Base-by-base conservation (phyloP, 257 asterid species). In the Fraxinus pennsylvanica region DNA sequence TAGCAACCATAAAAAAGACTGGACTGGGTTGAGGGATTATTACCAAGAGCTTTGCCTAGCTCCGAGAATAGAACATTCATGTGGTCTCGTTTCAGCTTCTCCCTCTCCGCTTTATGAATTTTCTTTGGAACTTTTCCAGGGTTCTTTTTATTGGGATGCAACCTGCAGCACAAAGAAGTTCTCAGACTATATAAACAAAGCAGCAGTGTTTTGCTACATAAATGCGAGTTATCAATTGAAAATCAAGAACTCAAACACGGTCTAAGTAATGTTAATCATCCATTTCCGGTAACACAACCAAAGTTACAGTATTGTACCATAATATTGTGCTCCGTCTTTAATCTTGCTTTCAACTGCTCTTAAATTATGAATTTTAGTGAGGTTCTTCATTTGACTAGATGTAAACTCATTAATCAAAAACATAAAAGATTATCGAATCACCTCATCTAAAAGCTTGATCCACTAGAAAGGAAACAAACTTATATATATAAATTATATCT, bases 41-140 rank as follows among this genome's bases (percentile, higher is more conserved):
- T 85, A 89, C 96, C 90, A n/a, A 88, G 82, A 63, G 84, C 84
- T 69, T 75, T 84, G 50, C 83, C 82, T 9, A 91, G 90, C 76
- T 91, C 87, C 74, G 76, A n/a, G 79, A 89, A 91, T 45, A 89
- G 79, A 0, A 85, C 90, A 54, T 91, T 91, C 86, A 91, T 83
- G 52, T 79, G 87, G 74, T 88, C 94, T 1, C 94, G 90, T 68
- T 91, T 91, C 83, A 80, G 82, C 87, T 89, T 91, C 88, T 91
- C 96, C 88, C 96, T 86, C 68, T 83, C 90, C 9, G 96, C 92
- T 80, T 91, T 89, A 77, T 88, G 86, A 72, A 81, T 84, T 81
- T 83, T 88, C 75, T 85, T 86, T 2, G 91, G 88, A 71, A 80
- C 82, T 74, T 88, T 89, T 25, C 76, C 84, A 17, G 73, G 61